Evolutionary conservation across 352 stramenopile species (phyloP).

Genomic region (Phytophthora tentaculata): DNA sequence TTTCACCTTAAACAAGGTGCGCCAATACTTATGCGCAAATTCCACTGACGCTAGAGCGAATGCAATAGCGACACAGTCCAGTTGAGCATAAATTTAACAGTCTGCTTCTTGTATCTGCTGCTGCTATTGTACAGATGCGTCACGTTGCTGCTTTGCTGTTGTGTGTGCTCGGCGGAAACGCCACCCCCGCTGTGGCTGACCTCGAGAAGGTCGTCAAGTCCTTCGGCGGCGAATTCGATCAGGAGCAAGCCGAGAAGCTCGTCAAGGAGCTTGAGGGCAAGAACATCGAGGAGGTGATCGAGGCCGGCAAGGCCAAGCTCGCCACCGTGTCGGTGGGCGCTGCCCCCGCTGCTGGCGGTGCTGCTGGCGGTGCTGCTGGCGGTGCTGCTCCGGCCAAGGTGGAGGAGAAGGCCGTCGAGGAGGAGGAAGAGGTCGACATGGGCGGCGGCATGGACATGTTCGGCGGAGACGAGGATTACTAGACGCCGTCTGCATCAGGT

Average conservation of each 20-base stretch:
- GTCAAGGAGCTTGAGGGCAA: slow-evolving; percentile 91
- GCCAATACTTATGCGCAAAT: slow-evolving; percentile 21
- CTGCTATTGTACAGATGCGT: slow-evolving; percentile 75
- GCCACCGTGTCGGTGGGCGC: slow-evolving; percentile 79
- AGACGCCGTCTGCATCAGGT: slow-evolving; percentile 39
- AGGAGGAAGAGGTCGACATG: slow-evolving; percentile 85
- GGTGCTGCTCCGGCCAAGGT: slow-evolving; percentile 55
- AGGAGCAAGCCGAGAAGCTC: slow-evolving; percentile 80
- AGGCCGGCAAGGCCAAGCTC: slow-evolving; percentile 87
- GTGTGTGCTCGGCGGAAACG: slow-evolving; percentile 87
- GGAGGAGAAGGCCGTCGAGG: slow-evolving; percentile 73
- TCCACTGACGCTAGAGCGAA: neutral
- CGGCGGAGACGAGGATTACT: slow-evolving; percentile 84
- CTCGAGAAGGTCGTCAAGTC: slow-evolving; percentile 86
- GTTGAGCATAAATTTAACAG: slow-evolving; percentile 6
- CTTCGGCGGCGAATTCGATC: slow-evolving; percentile 83
- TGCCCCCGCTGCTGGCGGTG: slow-evolving; percentile 44
- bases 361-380: slow-evolving; percentile 42
- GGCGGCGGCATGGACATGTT: slow-evolving; percentile 89
- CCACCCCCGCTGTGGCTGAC: slow-evolving; percentile 72
- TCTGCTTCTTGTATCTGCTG: neutral
- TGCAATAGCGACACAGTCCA: neutral
- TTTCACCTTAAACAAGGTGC: slow-evolving; percentile 92
- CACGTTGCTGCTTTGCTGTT: slow-evolving; percentile 93
- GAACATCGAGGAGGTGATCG: slow-evolving; percentile 88